Percentiles rank a stretch among this genome's conserved stretches.
Conservation (phyloP, 352 stramenopile species). For the Pythium volutum region DNA sequence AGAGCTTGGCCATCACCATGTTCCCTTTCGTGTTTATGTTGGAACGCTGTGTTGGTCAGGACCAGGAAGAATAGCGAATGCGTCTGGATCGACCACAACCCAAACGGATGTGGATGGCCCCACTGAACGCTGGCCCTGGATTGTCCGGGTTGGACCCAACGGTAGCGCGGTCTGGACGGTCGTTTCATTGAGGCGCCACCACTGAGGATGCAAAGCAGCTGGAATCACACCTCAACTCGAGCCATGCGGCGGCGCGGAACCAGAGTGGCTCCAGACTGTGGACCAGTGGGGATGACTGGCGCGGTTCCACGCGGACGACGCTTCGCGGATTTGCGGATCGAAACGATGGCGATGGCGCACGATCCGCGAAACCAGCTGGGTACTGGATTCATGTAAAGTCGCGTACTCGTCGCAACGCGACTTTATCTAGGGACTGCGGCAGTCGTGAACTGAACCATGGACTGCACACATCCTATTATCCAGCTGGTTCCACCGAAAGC, state of each 20-base stretch:
- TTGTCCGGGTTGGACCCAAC: background rate
- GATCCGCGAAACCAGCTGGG: slow-evolving; percentile 11
- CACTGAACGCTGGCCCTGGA: slow-evolving; percentile 1
- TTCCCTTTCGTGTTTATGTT: too few relatives aligned
- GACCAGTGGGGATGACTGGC: too few relatives aligned
- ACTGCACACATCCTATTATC: background rate
- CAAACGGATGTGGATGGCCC: too few relatives aligned
- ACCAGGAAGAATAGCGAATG: slow-evolving; percentile 20
- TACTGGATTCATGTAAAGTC: slow-evolving; percentile 3
- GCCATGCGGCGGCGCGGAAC: slow-evolving; percentile 5
- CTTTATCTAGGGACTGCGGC: too few relatives aligned
- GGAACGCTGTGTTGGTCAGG: background rate
- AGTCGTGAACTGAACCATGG: too few relatives aligned
- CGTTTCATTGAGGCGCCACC: background rate
- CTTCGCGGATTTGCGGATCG: background rate
- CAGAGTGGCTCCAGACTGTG: too few relatives aligned
- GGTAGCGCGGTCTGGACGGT: too few relatives aligned
- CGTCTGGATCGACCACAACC: too few relatives aligned
- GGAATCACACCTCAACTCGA: background rate
- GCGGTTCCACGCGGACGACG: too few relatives aligned
- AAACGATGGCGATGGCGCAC: background rate
- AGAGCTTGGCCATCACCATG: slow-evolving; percentile 15
- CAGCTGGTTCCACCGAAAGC: slow-evolving; percentile 1
- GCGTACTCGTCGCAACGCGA: too few relatives aligned
- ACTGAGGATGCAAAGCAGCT: background rate